These are phyloP conservation scores for Hordeum marinum DNA, from an alignment of 176 grass and related monocot genomes.

Conservation along the genomic window DNA sequence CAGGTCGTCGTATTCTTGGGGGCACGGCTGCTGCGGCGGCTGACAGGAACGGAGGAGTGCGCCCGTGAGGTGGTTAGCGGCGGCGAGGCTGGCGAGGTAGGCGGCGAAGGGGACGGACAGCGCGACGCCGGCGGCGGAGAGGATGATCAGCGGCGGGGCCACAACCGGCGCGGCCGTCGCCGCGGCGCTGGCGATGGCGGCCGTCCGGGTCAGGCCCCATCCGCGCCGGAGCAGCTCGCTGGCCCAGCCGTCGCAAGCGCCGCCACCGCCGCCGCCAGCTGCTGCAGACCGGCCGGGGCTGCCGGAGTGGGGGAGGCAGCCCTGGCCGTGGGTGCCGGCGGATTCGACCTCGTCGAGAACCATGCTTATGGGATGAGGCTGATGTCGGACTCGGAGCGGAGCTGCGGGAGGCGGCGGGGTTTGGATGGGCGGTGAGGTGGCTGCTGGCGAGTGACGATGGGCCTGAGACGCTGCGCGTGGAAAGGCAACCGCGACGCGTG, in stretches of 20 bases:
- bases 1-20: not conserved
- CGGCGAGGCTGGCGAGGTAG: constrained; percentile 32
- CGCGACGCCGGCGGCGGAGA: constrained; percentile 1
- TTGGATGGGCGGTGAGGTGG: not conserved
- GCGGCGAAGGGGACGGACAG: constrained; percentile 30
- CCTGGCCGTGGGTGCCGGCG: not conserved
- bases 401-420: not conserved
- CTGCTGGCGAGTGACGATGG: not conserved
- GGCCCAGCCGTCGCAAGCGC: not conserved
- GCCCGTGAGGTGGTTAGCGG: constrained; percentile 10
- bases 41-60: constrained; percentile 1
- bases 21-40: not conserved
- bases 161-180: constrained; percentile 13
- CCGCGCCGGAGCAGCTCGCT: constrained; percentile 22
- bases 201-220: constrained; percentile 20
- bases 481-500: not conserved
- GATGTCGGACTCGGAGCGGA: not conserved
- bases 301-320: not conserved
- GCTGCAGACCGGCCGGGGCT: not conserved
- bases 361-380: not conserved
- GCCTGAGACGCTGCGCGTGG: not conserved
- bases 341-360: not conserved
- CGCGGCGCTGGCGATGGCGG: constrained; percentile 10
- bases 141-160: constrained; percentile 16
- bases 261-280: not conserved